phyloP scores from a whole-genome alignment of 1,284 basidiomycete genomes.

The Gymnopus androsaceus region DNA sequence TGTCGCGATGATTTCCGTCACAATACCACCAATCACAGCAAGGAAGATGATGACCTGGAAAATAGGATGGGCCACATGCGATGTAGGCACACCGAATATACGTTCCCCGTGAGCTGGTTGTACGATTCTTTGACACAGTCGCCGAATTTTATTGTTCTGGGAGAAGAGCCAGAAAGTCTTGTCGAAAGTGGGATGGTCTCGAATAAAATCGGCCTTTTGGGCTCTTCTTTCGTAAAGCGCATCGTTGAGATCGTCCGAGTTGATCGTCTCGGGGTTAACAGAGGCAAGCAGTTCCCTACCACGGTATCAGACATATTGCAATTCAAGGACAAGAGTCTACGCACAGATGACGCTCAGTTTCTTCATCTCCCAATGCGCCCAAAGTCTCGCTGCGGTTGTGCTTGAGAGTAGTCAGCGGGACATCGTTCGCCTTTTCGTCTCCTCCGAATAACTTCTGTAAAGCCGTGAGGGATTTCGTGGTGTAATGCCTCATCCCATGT shows the following conservation, averaged over 20 bases:
- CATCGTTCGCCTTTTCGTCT: constrained; percentile 53
- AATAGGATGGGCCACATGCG: constrained; percentile 65
- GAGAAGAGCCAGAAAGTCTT: constrained; percentile 89
- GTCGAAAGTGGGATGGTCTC: constrained; percentile 88
- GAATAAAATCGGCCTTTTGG: constrained; percentile 86
- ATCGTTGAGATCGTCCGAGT: constrained; percentile 59
- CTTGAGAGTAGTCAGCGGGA: constrained; percentile 61
- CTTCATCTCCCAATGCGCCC: constrained; percentile 50
- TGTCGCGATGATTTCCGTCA: constrained; percentile 85
- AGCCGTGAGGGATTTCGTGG: constrained; percentile 56
- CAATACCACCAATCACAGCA: constrained; percentile 82
- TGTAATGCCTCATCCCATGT: constrained; percentile 46
- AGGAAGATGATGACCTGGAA: constrained; percentile 80
- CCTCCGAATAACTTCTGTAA: constrained; percentile 73
- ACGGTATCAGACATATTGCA: constrained; percentile 3
- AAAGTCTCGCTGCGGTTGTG: constrained; percentile 47
- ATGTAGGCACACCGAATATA: constrained; percentile 75
- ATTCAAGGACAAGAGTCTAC: constrained; percentile 28
- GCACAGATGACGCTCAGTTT: constrained; percentile 73
- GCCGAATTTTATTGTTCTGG: constrained; percentile 77
- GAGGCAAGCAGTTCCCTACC: constrained; percentile 67
- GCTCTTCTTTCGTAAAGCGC: constrained; percentile 75
- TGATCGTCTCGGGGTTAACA: constrained; percentile 52
- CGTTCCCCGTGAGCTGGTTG: constrained; percentile 84
- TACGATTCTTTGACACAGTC: constrained; percentile 83